Percentiles rank a stretch among this genome's conserved stretches.
phyloP scores from a whole-genome alignment of 345 rosid species.

The Citrus sp. region DNA sequence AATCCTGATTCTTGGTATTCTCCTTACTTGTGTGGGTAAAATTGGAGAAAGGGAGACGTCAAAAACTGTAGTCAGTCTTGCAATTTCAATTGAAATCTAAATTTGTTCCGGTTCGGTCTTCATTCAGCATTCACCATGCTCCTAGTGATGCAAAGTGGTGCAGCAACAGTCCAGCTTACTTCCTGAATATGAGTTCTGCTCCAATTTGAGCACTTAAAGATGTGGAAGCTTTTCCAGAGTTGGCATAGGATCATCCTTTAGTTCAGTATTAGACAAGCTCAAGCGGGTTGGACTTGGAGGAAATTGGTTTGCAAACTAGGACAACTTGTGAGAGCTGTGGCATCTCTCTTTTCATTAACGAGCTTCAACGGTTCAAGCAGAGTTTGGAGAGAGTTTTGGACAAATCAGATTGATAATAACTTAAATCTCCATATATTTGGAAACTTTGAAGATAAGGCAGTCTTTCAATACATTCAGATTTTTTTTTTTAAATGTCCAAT shows the following conservation, averaged over 20 bases:
- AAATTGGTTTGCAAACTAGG: neutral
- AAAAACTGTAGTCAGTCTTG: too few relatives aligned
- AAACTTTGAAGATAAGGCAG: neutral
- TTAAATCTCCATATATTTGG: neutral
- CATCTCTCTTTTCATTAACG: neutral
- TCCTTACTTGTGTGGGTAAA: too few relatives aligned
- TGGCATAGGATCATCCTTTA: neutral
- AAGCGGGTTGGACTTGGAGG: neutral
- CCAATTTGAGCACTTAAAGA: neutral
- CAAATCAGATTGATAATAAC: neutral
- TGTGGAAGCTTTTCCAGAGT: neutral
- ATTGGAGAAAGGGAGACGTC: too few relatives aligned
- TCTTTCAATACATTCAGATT: neutral
- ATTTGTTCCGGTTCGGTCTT: too few relatives aligned
- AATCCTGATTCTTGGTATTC: too few relatives aligned
- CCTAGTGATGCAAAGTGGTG: too few relatives aligned
- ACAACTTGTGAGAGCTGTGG: neutral
- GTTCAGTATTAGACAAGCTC: neutral
- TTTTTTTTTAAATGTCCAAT: too few relatives aligned
- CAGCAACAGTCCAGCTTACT: too few relatives aligned
- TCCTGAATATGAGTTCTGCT: neutral
- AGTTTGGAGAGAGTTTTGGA: neutral
- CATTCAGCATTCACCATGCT: too few relatives aligned
- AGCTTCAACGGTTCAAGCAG: neutral
- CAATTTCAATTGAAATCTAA: too few relatives aligned